Conservation (phyloP, 2,329 filamentous ascomycete species). For the Paecilomyces variotii region DNA sequence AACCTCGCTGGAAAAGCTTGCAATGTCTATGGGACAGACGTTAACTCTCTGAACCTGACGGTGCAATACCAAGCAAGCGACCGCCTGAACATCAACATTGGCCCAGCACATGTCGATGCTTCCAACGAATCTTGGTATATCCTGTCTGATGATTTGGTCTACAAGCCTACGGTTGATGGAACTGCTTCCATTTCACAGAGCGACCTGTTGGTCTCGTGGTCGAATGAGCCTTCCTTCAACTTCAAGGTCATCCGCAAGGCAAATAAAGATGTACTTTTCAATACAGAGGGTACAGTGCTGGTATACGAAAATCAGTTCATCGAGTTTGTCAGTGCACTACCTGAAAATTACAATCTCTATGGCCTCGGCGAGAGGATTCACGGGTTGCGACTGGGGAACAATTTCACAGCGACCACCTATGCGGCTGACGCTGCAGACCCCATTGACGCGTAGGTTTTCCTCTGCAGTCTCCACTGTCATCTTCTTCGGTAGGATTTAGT, state of each 20-base stretch:
- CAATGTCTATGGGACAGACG: constrained; percentile 70
- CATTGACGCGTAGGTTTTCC: constrained; percentile 33
- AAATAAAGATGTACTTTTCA: constrained; percentile 60
- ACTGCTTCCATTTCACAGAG: constrained; percentile 29
- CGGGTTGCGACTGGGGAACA: constrained; percentile 62
- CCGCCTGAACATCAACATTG: constrained; percentile 62
- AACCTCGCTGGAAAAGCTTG: constrained; percentile 49
- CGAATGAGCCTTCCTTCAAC: constrained; percentile 50
- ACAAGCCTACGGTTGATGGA: constrained; percentile 44
- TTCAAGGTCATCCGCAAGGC: constrained; percentile 50
- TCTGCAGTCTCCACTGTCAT: not conserved
- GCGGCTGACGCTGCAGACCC: constrained; percentile 58
- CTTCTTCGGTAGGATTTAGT: not conserved
- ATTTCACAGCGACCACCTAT: constrained; percentile 61
- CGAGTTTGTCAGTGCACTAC: constrained; percentile 59
- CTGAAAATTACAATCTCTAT: constrained; percentile 66
- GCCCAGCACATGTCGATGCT: constrained; percentile 53
- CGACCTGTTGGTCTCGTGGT: constrained; percentile 47
- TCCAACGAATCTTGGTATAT: constrained; percentile 61
- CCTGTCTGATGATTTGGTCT: constrained; percentile 56
- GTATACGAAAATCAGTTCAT: constrained; percentile 73
- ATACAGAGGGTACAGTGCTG: constrained; percentile 54
- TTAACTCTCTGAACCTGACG: constrained; percentile 57
- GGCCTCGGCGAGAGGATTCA: constrained; percentile 68
- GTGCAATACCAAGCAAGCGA: constrained; percentile 61